Base-by-base conservation (phyloP, 495 filamentous ascomycete species). In the Ramalina intermedia region DNA sequence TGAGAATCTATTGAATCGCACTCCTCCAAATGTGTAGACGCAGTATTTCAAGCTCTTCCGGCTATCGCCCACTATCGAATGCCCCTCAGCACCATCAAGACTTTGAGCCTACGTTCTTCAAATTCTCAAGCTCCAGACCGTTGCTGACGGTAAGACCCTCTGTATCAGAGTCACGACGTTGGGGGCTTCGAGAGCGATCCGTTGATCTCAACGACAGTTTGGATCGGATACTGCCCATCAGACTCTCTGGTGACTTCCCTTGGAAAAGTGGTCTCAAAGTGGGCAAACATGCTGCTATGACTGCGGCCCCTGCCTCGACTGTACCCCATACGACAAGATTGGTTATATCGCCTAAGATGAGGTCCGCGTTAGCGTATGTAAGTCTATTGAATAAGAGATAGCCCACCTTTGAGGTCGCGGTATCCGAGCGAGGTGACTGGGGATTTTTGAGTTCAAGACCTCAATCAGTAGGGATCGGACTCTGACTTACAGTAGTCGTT, bases 251-350 rank as follows among this genome's bases (percentile, higher is more conserved):
- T 29, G 46, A 41, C 11, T 41, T 29, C 2, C 21, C 37, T 13
- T 17, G 9, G 33, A 40, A 11, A n/a, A 48, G 46, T 9, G 46
- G 46, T 18, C 37, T 29, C 33, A 48, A 2, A 6, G 46, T 48
- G 12, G 46, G 46, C 13, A 48, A 29, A 23, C 46, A 41, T 18
- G 35, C 37, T 0, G 46, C 46, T 23, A 48, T 23, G 8, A 48
- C 46, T n/a, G 35, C 46, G 3, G 18, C 37, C n/a, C 35, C 37
- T 7, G 46, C 46, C 14, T 48, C 46, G 35, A 48, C 37, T 39
- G 18, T 20, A 39, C n/a, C 13, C 46, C 46, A 48, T 6, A 48
- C 46, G 13, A 48, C 21, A 13, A 39, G 11, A 12, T 48, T 48
- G 17, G 46, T 48, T 16, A 37, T 24, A 5, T 39, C 21, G 13